A percentile compares a stretch with the other conserved stretches of the same genome.
These are phyloP conservation scores for Neocatenulostroma microsporum DNA, from an alignment of 2,329 filamentous ascomycete species.

Conservation along the genomic window DNA sequence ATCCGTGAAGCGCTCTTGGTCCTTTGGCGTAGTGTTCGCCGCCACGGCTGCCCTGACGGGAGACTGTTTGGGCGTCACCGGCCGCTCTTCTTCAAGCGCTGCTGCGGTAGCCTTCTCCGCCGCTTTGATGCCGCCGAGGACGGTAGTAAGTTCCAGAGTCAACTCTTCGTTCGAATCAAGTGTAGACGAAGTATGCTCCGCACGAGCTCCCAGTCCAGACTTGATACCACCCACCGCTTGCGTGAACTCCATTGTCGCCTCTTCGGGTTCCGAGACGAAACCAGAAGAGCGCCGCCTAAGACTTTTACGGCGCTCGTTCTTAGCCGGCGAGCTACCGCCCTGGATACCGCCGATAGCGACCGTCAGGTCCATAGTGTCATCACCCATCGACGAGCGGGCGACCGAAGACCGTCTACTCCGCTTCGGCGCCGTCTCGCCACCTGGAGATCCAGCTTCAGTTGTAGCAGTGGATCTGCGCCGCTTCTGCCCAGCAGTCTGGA, in stretches of 20 bases:
- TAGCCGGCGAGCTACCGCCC: slow-evolving; percentile 17
- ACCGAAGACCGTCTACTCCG: slow-evolving; percentile 32
- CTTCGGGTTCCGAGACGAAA: slow-evolving; percentile 32
- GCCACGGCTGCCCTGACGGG: slow-evolving; percentile 42
- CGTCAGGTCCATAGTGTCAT: slow-evolving; percentile 36
- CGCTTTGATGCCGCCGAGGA: slow-evolving; percentile 37
- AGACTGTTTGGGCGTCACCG: slow-evolving; percentile 35
- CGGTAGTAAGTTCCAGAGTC: slow-evolving; percentile 47
- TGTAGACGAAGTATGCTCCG: slow-evolving; percentile 16
- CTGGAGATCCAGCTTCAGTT: slow-evolving; percentile 28
- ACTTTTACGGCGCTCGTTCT: slow-evolving; percentile 21
- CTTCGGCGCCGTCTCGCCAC: slow-evolving; percentile 26
- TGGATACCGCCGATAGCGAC: slow-evolving; percentile 31
- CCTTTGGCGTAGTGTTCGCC: slow-evolving; percentile 49
- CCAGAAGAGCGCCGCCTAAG: slow-evolving; percentile 31
- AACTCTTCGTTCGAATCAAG: slow-evolving; percentile 40
- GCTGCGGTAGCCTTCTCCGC: slow-evolving; percentile 23
- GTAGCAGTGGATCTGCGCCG: slow-evolving; percentile 37
- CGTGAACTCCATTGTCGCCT: slow-evolving; percentile 51
- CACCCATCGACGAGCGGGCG: slow-evolving; percentile 31
- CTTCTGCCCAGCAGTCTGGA: slow-evolving; percentile 39
- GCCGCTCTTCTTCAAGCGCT: slow-evolving; percentile 9
- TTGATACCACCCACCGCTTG: slow-evolving; percentile 43
- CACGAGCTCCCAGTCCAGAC: slow-evolving; percentile 1
- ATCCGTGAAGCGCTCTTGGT: slow-evolving; percentile 50